These are phyloP conservation scores for Dalbergia oliveri DNA, from an alignment of 306 rosid species.

Conservation along the genomic window DNA sequence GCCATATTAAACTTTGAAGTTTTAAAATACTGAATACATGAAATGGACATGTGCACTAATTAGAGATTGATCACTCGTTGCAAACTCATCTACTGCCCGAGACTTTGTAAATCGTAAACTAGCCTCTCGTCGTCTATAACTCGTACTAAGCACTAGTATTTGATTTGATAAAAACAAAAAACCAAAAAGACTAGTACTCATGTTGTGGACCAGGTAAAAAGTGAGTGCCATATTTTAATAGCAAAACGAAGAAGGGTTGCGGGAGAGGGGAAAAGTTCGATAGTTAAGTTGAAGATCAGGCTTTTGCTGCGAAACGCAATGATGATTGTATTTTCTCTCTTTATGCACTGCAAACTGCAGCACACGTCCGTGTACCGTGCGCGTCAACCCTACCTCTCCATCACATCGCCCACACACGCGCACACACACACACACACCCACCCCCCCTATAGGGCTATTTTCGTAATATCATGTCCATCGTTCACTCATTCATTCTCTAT, in stretches of 20 bases:
- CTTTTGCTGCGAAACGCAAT: conserved; percentile 57
- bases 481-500: not conserved
- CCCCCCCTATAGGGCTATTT: not conserved
- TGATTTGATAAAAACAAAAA: not conserved
- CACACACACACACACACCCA: not conserved
- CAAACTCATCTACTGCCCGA: not conserved
- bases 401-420: not conserved
- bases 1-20: not conserved
- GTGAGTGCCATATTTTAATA: not conserved
- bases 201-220: conserved; percentile 17
- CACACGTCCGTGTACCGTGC: conserved; percentile 70
- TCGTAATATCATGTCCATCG: conserved; percentile 29
- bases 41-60: conserved; percentile 33
- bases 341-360: conserved; percentile 53
- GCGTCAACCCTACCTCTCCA: conserved; percentile 57
- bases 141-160: no score
- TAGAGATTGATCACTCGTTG: not conserved
- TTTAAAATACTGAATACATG: not conserved
- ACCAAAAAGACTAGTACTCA: not conserved
- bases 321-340: conserved; percentile 51
- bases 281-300: conserved; percentile 48
- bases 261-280: conserved; percentile 10
- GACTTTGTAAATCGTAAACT: conserved; percentile 14
- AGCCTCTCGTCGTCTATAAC: not conserved
- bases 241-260: not conserved